Percentiles rank a stretch among this genome's conserved stretches.
Conservation (phyloP, 2,329 filamentous ascomycete genomes). For the Scytalidium sp. region DNA sequence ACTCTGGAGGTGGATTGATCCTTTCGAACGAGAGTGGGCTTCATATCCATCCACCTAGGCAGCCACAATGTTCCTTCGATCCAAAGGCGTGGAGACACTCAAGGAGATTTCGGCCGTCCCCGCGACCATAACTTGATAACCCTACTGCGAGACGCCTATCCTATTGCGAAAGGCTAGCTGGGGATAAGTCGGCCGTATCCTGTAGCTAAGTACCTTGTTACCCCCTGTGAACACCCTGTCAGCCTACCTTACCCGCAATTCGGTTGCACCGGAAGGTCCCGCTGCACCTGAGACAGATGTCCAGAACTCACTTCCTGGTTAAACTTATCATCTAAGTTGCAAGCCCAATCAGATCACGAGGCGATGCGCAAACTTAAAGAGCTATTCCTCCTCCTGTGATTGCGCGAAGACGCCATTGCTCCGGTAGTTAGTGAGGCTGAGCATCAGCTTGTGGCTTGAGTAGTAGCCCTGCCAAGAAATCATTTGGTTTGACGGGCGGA, state of each 20-base stretch:
- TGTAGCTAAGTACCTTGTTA: neutral
- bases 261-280: neutral
- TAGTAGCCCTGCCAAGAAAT: neutral
- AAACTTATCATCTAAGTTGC: neutral
- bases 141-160: neutral
- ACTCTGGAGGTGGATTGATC: too few relatives aligned
- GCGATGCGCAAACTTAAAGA: neutral
- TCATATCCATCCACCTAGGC: neutral
- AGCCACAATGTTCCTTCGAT: neutral
- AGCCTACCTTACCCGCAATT: neutral
- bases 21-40: too few relatives aligned
- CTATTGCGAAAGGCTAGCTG: neutral
- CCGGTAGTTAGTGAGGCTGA: neutral
- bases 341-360: neutral
- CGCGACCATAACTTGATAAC: neutral
- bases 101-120: neutral
- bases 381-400: neutral
- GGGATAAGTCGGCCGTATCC: neutral
- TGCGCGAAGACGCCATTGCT: neutral
- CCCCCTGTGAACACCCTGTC: neutral
- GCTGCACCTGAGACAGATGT: neutral
- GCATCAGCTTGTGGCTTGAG: neutral
- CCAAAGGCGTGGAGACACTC: neutral
- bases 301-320: neutral
- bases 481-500: neutral